Base-by-base conservation (phyloP, 768 basidiomycete genomes). In the Tylopilus felleus region DNA sequence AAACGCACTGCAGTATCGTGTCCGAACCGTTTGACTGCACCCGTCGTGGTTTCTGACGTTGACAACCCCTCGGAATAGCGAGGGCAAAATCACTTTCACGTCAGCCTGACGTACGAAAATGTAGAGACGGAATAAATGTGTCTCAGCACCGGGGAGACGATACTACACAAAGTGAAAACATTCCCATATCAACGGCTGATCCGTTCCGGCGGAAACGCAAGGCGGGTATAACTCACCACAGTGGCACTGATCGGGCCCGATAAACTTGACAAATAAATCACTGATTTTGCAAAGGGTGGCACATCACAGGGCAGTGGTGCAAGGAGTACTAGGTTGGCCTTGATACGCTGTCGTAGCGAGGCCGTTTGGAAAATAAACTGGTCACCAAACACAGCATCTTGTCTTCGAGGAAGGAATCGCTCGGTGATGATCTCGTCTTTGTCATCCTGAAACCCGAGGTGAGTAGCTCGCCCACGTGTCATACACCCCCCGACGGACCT, bases 261-360 rank as follows among this genome's bases (percentile, higher is more conserved):
- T 17, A 60, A 28, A 49, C 61, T 70, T 17, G 70, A 66, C 56
- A 70, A 51, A 58, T 65, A 72, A 17, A 70, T 62, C 25, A 60
- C 68, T 16, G 68, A 70, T 55, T 71, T 70, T n/a, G 69, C 70
- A 56, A 68, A 60, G 1, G 70, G 64, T 21, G 61, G 56, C 40
- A 36, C 31, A 44, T 71, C 71, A 42, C 58, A 65, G n/a, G 67
- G 58, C 25, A 61, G 36, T 22, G 65, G 69, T 28, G 70, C 51
- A 9, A 66, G 66, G 10, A 70, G 55, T 39, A 62, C 29, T 1
- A 72, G 46, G 43, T 52, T 72, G 40, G 69, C 70, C 3, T 61
- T 58, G 57, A 70, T 60, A 21, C 63, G 54, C 42, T 60, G 66
- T 17, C 51, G 58, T 43, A 49, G 47, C 6, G 59, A 46, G 39